A percentile compares a stretch with the other conserved stretches of the same genome.
phyloP scores from a whole-genome alignment of 129 eudicot species.

The Artemisia annua region DNA sequence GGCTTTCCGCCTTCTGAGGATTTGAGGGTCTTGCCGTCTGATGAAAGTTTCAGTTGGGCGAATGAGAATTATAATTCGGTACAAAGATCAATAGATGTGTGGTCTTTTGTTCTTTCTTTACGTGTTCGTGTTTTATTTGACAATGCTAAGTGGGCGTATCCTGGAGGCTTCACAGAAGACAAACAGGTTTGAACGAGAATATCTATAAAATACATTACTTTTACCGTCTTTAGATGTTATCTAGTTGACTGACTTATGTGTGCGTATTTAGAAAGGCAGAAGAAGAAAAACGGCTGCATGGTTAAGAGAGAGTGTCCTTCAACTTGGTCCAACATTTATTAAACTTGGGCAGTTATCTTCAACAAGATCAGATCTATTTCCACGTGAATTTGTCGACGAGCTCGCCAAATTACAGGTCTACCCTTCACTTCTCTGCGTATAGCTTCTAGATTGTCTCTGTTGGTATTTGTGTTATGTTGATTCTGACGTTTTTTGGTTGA shows the following conservation, averaged over 20 bases:
- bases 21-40: slow-evolving; percentile 70
- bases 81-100: slow-evolving; percentile 83
- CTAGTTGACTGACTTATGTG: background rate
- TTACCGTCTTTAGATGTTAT: slow-evolving; percentile 3
- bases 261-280: slow-evolving; percentile 53
- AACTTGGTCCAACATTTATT: slow-evolving; percentile 94
- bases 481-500: slow-evolving; percentile 7
- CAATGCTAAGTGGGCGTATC: slow-evolving; percentile 84
- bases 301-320: slow-evolving; percentile 79
- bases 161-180: slow-evolving; percentile 86
- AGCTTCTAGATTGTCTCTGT: background rate
- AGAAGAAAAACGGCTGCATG: slow-evolving; percentile 89
- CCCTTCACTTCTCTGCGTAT: slow-evolving; percentile 12
- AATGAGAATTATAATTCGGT: slow-evolving; percentile 80
- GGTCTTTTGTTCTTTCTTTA: slow-evolving; percentile 86
- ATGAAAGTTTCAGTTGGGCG: slow-evolving; percentile 93
- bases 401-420: slow-evolving; percentile 94
- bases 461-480: slow-evolving; percentile 1
- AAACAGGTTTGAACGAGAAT: slow-evolving; percentile 56
- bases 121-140: slow-evolving; percentile 88
- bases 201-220: background rate
- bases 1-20: slow-evolving; percentile 71
- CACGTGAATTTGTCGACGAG: slow-evolving; percentile 91
- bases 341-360: slow-evolving; percentile 92
- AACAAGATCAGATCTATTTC: slow-evolving; percentile 95